These are phyloP conservation scores for Leishmania amazonensis DNA, from an alignment of 208 protist genomes.

Conservation along the genomic window DNA sequence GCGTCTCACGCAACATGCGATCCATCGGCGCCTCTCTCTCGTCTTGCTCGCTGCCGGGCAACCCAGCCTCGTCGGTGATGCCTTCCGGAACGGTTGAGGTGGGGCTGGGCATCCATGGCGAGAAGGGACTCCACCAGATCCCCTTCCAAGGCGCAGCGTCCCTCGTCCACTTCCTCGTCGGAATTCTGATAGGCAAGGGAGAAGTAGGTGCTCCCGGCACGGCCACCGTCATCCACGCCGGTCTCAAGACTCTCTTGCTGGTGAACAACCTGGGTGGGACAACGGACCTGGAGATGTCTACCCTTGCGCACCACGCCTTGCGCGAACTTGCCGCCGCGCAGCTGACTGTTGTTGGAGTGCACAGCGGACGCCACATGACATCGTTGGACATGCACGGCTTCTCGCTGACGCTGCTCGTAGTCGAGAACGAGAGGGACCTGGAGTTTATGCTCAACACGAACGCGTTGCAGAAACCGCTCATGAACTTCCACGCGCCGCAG, in stretches of 20 bases:
- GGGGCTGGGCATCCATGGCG: constrained; percentile 93
- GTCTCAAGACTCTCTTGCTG: constrained; percentile 53
- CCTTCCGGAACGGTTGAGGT: constrained; percentile 64
- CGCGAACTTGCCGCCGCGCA: constrained; percentile 22
- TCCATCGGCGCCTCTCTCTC: constrained; percentile 79
- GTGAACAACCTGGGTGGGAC: constrained; percentile 92
- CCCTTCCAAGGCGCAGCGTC: constrained; percentile 31
- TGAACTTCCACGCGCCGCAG: constrained; percentile 56
- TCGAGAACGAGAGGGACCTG: constrained; percentile 42
- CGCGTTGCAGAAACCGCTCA: constrained; percentile 40
- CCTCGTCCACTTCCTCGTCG: constrained; percentile 40
- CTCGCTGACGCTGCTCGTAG: constrained; percentile 66
- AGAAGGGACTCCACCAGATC: constrained; percentile 57
- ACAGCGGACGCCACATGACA: constrained; percentile 83
- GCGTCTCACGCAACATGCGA: constrained; percentile 56
- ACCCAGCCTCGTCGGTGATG: constrained; percentile 48
- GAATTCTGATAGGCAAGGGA: constrained; percentile 33
- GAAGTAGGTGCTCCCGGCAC: not conserved
- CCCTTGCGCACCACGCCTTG: constrained; percentile 42
- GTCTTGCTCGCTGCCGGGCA: constrained; percentile 69
- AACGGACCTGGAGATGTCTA: constrained; percentile 78
- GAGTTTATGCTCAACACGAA: constrained; percentile 48
- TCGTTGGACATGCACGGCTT: constrained; percentile 90
- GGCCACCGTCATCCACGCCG: constrained; percentile 14
- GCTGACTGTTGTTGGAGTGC: constrained; percentile 52